A percentile compares a stretch with the other conserved stretches of the same genome.
These are phyloP conservation scores for Alternaria infectoria DNA, from an alignment of 2,329 filamentous ascomycete genomes.

Conservation along the genomic window DNA sequence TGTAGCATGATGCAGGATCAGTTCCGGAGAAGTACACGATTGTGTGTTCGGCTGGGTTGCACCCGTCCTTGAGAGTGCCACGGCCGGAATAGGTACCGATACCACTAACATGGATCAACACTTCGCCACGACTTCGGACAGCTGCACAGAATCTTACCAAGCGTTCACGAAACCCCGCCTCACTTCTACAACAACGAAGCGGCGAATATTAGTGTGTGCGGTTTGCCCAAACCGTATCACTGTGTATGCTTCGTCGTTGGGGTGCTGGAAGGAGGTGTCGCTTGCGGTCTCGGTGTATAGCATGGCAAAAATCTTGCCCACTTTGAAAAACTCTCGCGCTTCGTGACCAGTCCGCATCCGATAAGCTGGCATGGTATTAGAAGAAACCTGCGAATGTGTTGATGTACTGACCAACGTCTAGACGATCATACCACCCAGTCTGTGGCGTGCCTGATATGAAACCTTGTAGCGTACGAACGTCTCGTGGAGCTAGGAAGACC, in stretches of 20 bases:
- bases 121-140: no score
- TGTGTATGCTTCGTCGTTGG: conserved; percentile 12
- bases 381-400: background rate
- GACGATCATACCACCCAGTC: conserved; percentile 7
- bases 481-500: background rate
- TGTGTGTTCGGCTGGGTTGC: conserved; percentile 47
- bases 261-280: background rate
- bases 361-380: conserved; percentile 17
- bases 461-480: background rate
- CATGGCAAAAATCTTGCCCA: conserved; percentile 31
- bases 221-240: conserved; percentile 17
- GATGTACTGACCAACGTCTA: conserved; percentile 8
- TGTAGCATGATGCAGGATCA: conserved; percentile 10
- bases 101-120: conserved; percentile 29
- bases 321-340: conserved; percentile 20
- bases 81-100: conserved; percentile 50
- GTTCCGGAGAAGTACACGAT: conserved; percentile 38
- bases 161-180: conserved; percentile 31
- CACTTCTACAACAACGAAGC: conserved; percentile 32
- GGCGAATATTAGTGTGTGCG: conserved; percentile 32
- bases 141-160: conserved; percentile 10
- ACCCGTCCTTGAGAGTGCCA: conserved; percentile 47
- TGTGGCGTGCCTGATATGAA: conserved; percentile 5
- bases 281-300: conserved; percentile 24
- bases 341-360: conserved; percentile 23